Conservation (phyloP, 495 filamentous ascomycete species). For the Pyrenula massariospora region DNA sequence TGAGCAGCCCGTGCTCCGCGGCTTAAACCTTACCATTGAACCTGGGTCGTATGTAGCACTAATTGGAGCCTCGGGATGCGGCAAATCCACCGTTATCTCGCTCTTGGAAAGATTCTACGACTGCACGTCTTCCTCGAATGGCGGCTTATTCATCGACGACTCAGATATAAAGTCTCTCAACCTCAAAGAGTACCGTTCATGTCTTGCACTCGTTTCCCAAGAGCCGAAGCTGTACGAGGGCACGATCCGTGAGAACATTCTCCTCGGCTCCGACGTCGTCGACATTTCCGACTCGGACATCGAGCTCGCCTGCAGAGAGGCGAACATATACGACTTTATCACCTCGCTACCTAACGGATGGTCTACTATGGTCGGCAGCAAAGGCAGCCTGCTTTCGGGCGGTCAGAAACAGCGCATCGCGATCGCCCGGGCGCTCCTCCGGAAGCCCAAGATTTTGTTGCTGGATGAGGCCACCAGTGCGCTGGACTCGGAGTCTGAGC, state of each 20-base stretch:
- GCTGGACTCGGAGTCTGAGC: slow-evolving; percentile 71
- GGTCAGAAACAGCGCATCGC: slow-evolving; percentile 80
- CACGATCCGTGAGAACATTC: slow-evolving; percentile 70
- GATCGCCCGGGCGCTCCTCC: slow-evolving; percentile 60
- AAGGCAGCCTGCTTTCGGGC: slow-evolving; percentile 67
- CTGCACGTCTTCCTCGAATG: slow-evolving; percentile 39
- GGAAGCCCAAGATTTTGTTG: slow-evolving; percentile 59
- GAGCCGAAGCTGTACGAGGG: slow-evolving; percentile 83
- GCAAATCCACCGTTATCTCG: slow-evolving; percentile 72
- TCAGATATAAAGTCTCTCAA: slow-evolving; percentile 61
- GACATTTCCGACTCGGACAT: slow-evolving; percentile 58
- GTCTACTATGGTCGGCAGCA: slow-evolving; percentile 62
- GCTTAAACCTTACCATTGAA: slow-evolving; percentile 57
- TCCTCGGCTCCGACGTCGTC: slow-evolving; percentile 53
- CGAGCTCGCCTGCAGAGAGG: slow-evolving; percentile 67
- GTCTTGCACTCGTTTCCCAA: slow-evolving; percentile 71
- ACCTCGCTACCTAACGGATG: slow-evolving; percentile 64
- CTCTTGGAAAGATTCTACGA: slow-evolving; percentile 82
- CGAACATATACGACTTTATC: slow-evolving; percentile 91
- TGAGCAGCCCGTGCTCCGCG: slow-evolving; percentile 67
- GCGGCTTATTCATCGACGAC: slow-evolving; percentile 61
- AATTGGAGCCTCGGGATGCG: slow-evolving; percentile 72
- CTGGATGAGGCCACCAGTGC: slow-evolving; percentile 78
- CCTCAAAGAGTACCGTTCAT: slow-evolving; percentile 63
- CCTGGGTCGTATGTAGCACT: slow-evolving; percentile 72